phyloP scores from a whole-genome alignment of 805 yeast genomes.

The Yamadazyma takamatsuzukensis region DNA sequence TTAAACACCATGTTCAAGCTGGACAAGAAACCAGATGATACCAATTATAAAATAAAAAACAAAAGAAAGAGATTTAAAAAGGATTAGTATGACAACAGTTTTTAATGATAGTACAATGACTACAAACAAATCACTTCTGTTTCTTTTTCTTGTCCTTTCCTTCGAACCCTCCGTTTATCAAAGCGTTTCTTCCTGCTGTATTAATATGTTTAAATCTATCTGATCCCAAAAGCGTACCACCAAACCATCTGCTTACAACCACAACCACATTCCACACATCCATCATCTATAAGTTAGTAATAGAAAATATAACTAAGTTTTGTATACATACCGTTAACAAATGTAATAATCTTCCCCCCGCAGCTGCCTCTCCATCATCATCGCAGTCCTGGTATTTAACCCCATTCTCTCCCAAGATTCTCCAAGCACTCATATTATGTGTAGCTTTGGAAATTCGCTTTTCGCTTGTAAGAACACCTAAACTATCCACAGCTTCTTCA shows the following conservation, averaged over 20 bases:
- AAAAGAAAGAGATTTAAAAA: too few relatives aligned
- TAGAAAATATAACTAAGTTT: too few relatives aligned
- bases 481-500: conserved; percentile 57
- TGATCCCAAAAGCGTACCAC: conserved; percentile 88
- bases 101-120: too few relatives aligned
- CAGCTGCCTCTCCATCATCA: conserved; percentile 97
- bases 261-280: conserved; percentile 83
- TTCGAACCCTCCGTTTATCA: conserved; percentile 57
- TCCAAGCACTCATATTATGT: conserved; percentile 86
- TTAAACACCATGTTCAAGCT: conserved; percentile 4
- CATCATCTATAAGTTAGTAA: conserved; percentile 44
- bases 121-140: conserved; percentile 5
- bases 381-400: conserved; percentile 78
- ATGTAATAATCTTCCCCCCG: conserved; percentile 85
- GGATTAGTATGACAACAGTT: too few relatives aligned
- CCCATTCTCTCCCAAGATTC: conserved; percentile 58
- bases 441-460: conserved; percentile 61
- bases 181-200: conserved; percentile 80
- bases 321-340: conserved; percentile 51
- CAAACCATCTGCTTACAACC: conserved; percentile 88
- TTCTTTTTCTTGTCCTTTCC: conserved; percentile 21
- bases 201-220: conserved; percentile 94
- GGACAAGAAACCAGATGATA: not conserved
- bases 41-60: not conserved
- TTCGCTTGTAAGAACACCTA: conserved; percentile 57